Evolutionary conservation across 352 stramenopile genomes (phyloP).

Genomic region (Pythium graminicola): DNA sequence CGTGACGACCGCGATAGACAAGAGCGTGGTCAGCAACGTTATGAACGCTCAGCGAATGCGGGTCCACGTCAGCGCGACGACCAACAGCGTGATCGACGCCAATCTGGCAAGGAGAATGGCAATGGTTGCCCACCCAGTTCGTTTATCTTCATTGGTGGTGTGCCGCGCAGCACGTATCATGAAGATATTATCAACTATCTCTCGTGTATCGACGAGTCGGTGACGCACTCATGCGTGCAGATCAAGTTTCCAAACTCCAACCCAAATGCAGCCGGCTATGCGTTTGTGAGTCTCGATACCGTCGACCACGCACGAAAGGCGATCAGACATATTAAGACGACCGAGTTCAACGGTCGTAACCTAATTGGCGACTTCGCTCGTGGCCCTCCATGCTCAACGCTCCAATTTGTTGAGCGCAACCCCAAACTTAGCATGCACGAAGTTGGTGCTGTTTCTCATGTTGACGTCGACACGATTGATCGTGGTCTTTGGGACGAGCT

Average conservation of each 20-base stretch:
- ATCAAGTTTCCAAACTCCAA: conserved; percentile 35
- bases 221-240: conserved; percentile 43
- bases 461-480: conserved; percentile 43
- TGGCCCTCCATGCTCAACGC: conserved; percentile 49
- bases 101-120: neutral
- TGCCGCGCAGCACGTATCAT: conserved; percentile 35
- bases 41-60: neutral
- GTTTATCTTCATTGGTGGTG: conserved; percentile 68
- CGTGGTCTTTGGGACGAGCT: conserved; percentile 43
- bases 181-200: conserved; percentile 53
- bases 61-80: conserved; percentile 5
- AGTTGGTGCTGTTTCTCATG: conserved; percentile 33
- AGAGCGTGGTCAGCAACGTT: neutral
- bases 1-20: neutral
- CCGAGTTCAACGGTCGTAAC: conserved; percentile 20
- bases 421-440: conserved; percentile 28
- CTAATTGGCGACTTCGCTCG: conserved; percentile 68
- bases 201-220: conserved; percentile 35
- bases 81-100: neutral
- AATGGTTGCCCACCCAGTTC: conserved; percentile 47
- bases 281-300: conserved; percentile 59
- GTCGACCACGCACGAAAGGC: conserved; percentile 44
- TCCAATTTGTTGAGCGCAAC: conserved; percentile 58
- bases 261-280: conserved; percentile 36
- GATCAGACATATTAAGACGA: conserved; percentile 30